A percentile compares a stretch with the other conserved stretches of the same genome.
Evolutionary conservation across 2,329 filamentous ascomycete genomes (phyloP).

Genomic region (Lasiodiplodia hormozganensis): DNA sequence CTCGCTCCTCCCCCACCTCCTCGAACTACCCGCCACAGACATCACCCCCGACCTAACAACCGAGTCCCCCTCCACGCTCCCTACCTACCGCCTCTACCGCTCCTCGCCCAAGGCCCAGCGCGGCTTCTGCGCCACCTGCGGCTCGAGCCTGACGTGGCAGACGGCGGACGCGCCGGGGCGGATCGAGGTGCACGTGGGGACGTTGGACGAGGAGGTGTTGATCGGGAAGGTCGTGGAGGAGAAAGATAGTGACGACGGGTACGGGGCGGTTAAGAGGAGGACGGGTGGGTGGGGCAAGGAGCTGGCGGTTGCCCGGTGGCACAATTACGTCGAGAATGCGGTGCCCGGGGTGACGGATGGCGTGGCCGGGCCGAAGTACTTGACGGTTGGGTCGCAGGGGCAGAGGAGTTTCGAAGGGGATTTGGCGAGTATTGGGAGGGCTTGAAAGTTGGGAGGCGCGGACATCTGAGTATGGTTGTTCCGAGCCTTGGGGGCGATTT

Average conservation of each 20-base stretch:
- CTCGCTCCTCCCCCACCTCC: conserved; percentile 37
- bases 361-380: conserved; percentile 35
- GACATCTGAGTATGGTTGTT: no score
- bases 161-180: conserved; percentile 30
- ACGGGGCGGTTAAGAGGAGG: conserved; percentile 35
- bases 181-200: conserved; percentile 37
- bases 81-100: conserved; percentile 36
- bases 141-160: conserved; percentile 35
- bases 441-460: conserved; percentile 9
- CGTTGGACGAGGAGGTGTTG: conserved; percentile 39
- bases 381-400: conserved; percentile 29
- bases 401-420: conserved; percentile 34
- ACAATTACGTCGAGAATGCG: conserved; percentile 38
- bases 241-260: conserved; percentile 34
- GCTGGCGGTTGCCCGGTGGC: conserved; percentile 33
- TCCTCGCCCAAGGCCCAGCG: conserved; percentile 33
- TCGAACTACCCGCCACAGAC: conserved; percentile 32
- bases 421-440: conserved; percentile 25
- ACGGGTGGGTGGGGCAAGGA: conserved; percentile 35
- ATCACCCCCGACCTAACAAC: conserved; percentile 33
- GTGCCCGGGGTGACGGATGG: conserved; percentile 39
- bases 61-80: conserved; percentile 6
- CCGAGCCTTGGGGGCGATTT: no score
- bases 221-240: conserved; percentile 35
- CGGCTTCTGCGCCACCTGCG: conserved; percentile 38